Base-by-base conservation (phyloP, 805 yeast species). In the Myxozyma lipomycoides region DNA sequence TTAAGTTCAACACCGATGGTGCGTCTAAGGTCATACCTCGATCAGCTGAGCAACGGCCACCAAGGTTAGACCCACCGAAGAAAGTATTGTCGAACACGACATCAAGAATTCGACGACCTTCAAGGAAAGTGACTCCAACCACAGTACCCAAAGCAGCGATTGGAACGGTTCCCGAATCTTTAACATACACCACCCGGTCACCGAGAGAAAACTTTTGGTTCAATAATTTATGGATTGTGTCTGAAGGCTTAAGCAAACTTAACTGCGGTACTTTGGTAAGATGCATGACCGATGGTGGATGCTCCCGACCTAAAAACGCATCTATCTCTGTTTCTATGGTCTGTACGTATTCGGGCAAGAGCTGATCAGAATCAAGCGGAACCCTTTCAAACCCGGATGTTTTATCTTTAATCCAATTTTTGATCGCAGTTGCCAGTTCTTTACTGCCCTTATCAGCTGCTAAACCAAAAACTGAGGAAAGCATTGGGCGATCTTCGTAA, bases 61-160 rank as follows among this genome's bases (percentile, higher is more conserved):
- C 86, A 70, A 93, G 74, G 23, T 77, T 80, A 64, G 81, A 83
- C 61, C 97, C 98, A 42, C 93, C 85, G 45, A 89, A 73, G 49
- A 91, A 73, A 37, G 90, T 86, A 49, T 77, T 70, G 64, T 93
- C 99, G 74, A 91, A 93, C 34, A 93, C 67, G 45, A 93, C 82
- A 56, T 85, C 88, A 49, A 93, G 72, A 2, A 34, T 41, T 9
- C 38, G 43, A 3, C 49, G 43, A 2, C 56, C 59, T n/a, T 43
- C 43, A 9, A 26, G 10, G 2, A 36, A 23, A 3, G 60, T 39
- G 17, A 55, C 45, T 37, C 79, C 73, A 44, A 86, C 84, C 48
- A 93, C 95, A 0, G 96, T 89, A 66, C 99, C 99, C 62, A 84
- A 84, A 23, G 86, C 77, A 64, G 84, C 88, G 49, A 83, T 69